Evolutionary conservation across 108 stramenopile genomes (phyloP).

Genomic region (Chaetoceros tenuissimus): DNA sequence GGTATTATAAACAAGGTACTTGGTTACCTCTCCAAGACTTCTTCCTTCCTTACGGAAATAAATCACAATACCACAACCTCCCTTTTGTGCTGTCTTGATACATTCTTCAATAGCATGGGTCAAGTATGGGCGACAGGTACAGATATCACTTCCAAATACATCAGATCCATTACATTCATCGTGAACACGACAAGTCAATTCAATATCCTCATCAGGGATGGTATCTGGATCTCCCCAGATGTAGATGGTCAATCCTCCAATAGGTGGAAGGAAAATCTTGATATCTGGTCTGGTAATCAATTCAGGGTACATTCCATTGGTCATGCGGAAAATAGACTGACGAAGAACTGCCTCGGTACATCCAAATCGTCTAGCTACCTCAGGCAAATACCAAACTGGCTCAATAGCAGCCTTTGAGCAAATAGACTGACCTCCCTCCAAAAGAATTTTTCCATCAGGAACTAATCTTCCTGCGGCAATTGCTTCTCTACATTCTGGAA

Average conservation of each 20-base stretch:
- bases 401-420: constrained; percentile 98
- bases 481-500: constrained; percentile 93
- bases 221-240: constrained; percentile 98
- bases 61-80: constrained; percentile 93
- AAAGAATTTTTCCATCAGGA: constrained; percentile 89
- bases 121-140: constrained; percentile 97
- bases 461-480: constrained; percentile 75
- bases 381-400: constrained; percentile 99
- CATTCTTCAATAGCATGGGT: constrained; percentile 99
- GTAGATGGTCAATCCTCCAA: constrained; percentile 98
- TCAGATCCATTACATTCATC: constrained; percentile 99
- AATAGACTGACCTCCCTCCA: constrained; percentile 84
- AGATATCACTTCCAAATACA: constrained; percentile 97
- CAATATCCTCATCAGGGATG: constrained; percentile 95
- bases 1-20: constrained; percentile 99
- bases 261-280: constrained; percentile 97
- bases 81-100: constrained; percentile 90
- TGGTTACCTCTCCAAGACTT: constrained; percentile 94
- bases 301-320: constrained; percentile 99
- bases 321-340: constrained; percentile 95
- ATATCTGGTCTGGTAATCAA: constrained; percentile 95
- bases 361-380: constrained; percentile 94
- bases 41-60: constrained; percentile 98
- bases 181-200: constrained; percentile 94
- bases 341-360: constrained; percentile 85